Percentiles rank a stretch among this genome's conserved stretches.
These are phyloP conservation scores for Daldinia sp. DNA, from an alignment of 2,329 filamentous ascomycete genomes.

Conservation along the genomic window DNA sequence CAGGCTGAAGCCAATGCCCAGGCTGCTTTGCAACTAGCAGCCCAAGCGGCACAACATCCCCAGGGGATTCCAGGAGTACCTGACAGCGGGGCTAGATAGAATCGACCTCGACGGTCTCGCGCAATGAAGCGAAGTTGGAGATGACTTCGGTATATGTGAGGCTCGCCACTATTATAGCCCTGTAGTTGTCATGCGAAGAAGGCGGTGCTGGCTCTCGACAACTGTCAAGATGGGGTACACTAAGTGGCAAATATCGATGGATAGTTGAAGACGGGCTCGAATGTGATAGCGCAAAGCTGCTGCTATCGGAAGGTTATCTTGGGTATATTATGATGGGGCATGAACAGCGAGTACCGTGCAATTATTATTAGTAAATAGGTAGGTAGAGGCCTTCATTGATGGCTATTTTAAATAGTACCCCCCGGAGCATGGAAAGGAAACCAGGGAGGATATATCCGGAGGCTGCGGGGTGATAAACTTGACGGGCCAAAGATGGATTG, in stretches of 20 bases:
- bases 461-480: slow-evolving; percentile 18
- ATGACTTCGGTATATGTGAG: slow-evolving; percentile 2
- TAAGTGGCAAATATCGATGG: slow-evolving; percentile 15
- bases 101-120: background rate
- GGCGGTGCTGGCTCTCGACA: slow-evolving; percentile 17
- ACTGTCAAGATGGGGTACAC: slow-evolving; percentile 18
- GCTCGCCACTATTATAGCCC: slow-evolving; percentile 9
- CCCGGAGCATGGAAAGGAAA: slow-evolving; percentile 12
- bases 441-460: slow-evolving; percentile 40
- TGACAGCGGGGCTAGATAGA: slow-evolving; percentile 36
- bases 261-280: slow-evolving; percentile 19
- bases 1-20: slow-evolving; percentile 69
- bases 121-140: background rate
- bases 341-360: slow-evolving; percentile 12
- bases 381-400: slow-evolving; percentile 20
- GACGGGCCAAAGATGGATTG: slow-evolving; percentile 38
- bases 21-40: slow-evolving; percentile 51
- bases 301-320: slow-evolving; percentile 18
- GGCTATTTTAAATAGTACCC: slow-evolving; percentile 19
- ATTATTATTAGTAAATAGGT: slow-evolving; percentile 26
- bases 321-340: slow-evolving; percentile 24
- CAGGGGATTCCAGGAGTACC: slow-evolving; percentile 29
- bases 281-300: slow-evolving; percentile 15
- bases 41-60: slow-evolving; percentile 39
- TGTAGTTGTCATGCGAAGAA: slow-evolving; percentile 8